These are phyloP conservation scores for Lophiostoma macrostomum DNA, from an alignment of 495 filamentous ascomycete genomes.

Conservation along the genomic window DNA sequence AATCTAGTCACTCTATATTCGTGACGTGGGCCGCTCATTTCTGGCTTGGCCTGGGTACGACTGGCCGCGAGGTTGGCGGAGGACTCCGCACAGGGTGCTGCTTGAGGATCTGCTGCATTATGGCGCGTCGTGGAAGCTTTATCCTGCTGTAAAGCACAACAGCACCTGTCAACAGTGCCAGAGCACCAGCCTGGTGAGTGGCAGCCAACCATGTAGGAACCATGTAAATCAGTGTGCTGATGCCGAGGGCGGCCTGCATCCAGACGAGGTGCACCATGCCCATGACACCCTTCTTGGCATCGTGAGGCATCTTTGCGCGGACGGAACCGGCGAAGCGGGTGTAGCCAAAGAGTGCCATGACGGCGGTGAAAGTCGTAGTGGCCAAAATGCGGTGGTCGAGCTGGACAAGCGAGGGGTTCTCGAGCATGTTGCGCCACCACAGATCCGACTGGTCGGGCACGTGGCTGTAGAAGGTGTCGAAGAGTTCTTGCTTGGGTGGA, in stretches of 20 bases:
- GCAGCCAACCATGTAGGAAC: slow-evolving; percentile 86
- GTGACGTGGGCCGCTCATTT: too few species aligned
- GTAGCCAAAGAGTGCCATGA: slow-evolving; percentile 76
- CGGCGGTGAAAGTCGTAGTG: slow-evolving; percentile 77
- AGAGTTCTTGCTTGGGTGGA: slow-evolving; percentile 79
- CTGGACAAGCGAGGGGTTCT: slow-evolving; percentile 93
- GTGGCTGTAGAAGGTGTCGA: slow-evolving; percentile 80
- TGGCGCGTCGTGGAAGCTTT: slow-evolving; percentile 52
- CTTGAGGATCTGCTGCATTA: slow-evolving; percentile 31
- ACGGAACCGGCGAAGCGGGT: slow-evolving; percentile 61
- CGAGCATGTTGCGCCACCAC: slow-evolving; percentile 94
- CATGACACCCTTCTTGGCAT: slow-evolving; percentile 65
- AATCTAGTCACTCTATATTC: too few species aligned
- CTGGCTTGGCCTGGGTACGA: too few species aligned
- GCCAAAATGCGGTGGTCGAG: slow-evolving; percentile 93
- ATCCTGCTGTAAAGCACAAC: slow-evolving; percentile 68
- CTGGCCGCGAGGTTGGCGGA: too few species aligned
- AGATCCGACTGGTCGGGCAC: slow-evolving; percentile 71
- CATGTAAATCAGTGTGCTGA: slow-evolving; percentile 86
- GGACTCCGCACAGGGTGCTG: too few species aligned
- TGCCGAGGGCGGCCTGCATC: slow-evolving; percentile 80
- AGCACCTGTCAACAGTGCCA: slow-evolving; percentile 79
- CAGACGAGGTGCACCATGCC: slow-evolving; percentile 80
- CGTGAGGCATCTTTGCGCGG: slow-evolving; percentile 59
- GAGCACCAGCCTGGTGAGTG: slow-evolving; percentile 85